Evolutionary conservation across 441 rosid genomes (phyloP).

Genomic region (Corymbia citriodora): DNA sequence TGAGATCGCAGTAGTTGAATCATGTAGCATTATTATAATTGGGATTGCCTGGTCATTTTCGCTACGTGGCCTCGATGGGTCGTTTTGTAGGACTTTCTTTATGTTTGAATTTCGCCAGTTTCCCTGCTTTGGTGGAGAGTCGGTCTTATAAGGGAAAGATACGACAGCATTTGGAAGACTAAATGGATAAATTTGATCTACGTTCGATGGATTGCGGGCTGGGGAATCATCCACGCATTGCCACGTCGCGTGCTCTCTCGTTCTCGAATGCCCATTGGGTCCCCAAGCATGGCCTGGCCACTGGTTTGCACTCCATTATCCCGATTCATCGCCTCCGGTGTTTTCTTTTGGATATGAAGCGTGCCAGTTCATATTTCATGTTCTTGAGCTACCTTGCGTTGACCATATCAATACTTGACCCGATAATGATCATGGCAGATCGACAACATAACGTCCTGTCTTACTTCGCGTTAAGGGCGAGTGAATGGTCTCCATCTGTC

Average conservation of each 20-base stretch:
- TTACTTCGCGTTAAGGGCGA: background rate
- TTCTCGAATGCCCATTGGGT: background rate
- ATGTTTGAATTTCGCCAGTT: background rate
- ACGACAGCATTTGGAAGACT: background rate
- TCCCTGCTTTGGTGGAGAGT: background rate
- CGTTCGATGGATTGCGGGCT: background rate
- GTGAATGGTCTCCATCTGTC: background rate
- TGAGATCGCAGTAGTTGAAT: background rate
- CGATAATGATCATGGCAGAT: background rate
- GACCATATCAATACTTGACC: background rate
- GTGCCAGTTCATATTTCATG: background rate
- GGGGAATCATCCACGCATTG: background rate
- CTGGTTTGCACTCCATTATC: background rate
- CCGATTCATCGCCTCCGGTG: background rate
- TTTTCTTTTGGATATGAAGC: background rate
- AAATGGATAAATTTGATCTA: background rate
- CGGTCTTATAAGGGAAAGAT: background rate
- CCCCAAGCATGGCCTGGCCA: background rate
- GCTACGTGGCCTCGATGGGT: background rate
- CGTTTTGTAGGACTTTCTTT: background rate
- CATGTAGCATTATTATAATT: background rate
- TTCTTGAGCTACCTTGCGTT: background rate
- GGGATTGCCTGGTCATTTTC: background rate
- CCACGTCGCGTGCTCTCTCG: background rate
- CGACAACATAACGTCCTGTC: accelerated